These are phyloP conservation scores for Magnolia kwangsiensis DNA, from an alignment of 164 flowering plant genomes.

Conservation along the genomic window DNA sequence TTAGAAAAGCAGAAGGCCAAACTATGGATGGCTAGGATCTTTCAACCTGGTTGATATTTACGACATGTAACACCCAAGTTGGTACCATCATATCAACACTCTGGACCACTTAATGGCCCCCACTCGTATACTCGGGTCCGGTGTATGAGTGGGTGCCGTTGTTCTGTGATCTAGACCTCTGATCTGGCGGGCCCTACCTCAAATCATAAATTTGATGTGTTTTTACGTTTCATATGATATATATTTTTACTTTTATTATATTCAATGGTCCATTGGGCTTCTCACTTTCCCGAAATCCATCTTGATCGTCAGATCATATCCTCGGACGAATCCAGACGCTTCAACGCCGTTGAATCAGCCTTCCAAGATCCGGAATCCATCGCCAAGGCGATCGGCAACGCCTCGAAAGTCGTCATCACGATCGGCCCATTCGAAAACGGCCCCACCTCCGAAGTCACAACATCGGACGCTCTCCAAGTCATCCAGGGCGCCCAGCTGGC, in stretches of 20 bases:
- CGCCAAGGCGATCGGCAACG: slow-evolving; percentile 90
- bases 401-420: slow-evolving; percentile 91
- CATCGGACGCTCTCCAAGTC: slow-evolving; percentile 65
- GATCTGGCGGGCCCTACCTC: not conserved
- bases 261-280: no score
- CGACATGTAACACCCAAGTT: no score
- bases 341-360: slow-evolving; percentile 75
- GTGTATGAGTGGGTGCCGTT: no score
- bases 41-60: no score
- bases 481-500: slow-evolving; percentile 77
- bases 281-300: not conserved
- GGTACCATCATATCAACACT: no score
- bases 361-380: slow-evolving; percentile 62
- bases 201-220: not conserved
- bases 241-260: no score
- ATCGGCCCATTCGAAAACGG: slow-evolving; percentile 76
- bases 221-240: no score
- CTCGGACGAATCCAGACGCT: slow-evolving; percentile 57
- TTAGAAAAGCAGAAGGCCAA: no score
- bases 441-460: slow-evolving; percentile 47
- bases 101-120: no score
- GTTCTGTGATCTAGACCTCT: no score
- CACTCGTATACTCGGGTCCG: no score
- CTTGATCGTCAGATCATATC: slow-evolving; percentile 59
- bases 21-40: no score